Evolutionary conservation across 345 rosid genomes (phyloP), one percentile per base, ranked within the genome.

Genomic region (Lepidium aucheri): DNA sequence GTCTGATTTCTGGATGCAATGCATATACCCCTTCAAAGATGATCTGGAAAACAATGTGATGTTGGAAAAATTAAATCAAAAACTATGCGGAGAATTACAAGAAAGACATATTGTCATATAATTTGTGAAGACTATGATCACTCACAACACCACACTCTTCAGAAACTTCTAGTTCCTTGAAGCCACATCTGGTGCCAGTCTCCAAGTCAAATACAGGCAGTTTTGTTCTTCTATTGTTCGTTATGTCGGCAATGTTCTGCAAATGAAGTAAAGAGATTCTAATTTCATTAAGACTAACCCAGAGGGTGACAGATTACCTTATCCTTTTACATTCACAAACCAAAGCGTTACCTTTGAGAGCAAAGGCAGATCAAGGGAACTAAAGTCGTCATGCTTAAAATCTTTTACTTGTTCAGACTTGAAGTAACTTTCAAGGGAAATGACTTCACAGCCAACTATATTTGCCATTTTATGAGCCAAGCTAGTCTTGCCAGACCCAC

Each of bases 391-490:
- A 53, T 88, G 84, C 85, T 91, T 95, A 56, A 81, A 85, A 82
- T 87, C 95, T 82, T 85, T 95, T 51, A 80, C 86, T 78, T 86
- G 95, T 63, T 83, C 97, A 15, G 96, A 60, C 77, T 80, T 87
- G 80, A 87, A 91, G 76, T 95, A 95, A 75, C 79, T 88, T 83
- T 95, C 99, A 46, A 95, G 97, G 63, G 99, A 95, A 73, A 95
- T 97, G 67, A 95, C 99, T 80, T 90, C 96, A 76, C 99, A 95
- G 14, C 99, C 97, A 73, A 95, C 91, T 65, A 95, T 95, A 76
- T 91, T 95, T 42, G 99, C 99, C 99, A 91, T 90, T 81, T 95
- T 95, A 79, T 86, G 97, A 60, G 99, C 99, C 88, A 95, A 64
- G 80, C 97, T 95, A 65, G 99, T 91, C 84, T 94, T 94, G 51